These are phyloP conservation scores for Gracilariopsis chorda DNA, from an alignment of 23 red algal species.

Conservation along the genomic window DNA sequence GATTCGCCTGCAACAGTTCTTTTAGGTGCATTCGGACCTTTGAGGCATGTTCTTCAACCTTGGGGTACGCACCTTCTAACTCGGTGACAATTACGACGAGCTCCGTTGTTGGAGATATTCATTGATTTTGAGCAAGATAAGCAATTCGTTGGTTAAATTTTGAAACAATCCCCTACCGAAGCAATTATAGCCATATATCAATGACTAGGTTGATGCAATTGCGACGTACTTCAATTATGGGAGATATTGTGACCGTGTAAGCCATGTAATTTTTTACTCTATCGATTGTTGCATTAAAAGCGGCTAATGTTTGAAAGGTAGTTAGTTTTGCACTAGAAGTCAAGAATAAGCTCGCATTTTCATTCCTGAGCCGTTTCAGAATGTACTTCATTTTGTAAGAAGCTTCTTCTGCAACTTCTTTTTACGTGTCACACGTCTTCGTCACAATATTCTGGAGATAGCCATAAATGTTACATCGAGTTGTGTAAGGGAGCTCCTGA, in stretches of 20 bases:
- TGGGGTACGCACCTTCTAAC: constrained; percentile 5
- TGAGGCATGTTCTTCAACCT: constrained; percentile 10
- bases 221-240: background rate
- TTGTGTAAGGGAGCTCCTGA: background rate
- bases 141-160: background rate
- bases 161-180: background rate
- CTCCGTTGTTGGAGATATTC: constrained; percentile 2
- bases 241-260: background rate
- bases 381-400: constrained; percentile 1
- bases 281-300: background rate
- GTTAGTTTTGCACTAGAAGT: constrained; percentile 9
- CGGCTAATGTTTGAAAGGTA: background rate
- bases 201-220: background rate
- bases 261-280: constrained; percentile 2
- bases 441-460: background rate
- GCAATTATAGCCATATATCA: background rate
- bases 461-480: constrained; percentile 28
- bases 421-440: background rate
- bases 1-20: background rate
- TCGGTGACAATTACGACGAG: background rate
- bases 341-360: background rate
- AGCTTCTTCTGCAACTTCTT: background rate
- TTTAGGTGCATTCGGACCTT: background rate
- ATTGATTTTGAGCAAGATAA: background rate
- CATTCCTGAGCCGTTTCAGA: constrained; percentile 26